These are phyloP conservation scores for Actinomortierella ambigua DNA, from an alignment of 371 early-diverging fungal species.

Conservation along the genomic window DNA sequence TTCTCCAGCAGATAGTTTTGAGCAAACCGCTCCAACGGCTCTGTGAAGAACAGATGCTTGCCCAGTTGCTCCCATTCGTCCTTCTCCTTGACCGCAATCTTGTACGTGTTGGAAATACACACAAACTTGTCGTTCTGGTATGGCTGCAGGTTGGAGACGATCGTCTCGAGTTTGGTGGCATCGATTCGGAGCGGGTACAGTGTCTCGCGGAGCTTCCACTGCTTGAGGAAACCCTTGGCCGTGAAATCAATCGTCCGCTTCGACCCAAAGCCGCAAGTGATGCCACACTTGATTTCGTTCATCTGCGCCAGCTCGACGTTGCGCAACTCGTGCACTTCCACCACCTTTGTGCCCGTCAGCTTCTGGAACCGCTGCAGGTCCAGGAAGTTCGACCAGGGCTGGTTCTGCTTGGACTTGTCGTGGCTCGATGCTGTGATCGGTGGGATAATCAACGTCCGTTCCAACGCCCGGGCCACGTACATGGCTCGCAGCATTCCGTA, in stretches of 20 bases:
- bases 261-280: conserved; percentile 43
- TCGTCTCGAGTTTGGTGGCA: conserved; percentile 23
- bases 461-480: conserved; percentile 31
- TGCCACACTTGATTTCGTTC: conserved; percentile 28
- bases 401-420: conserved; percentile 46
- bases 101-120: conserved; percentile 44
- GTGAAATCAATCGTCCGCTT: conserved; percentile 41
- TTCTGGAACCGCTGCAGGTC: conserved; percentile 31
- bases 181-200: conserved; percentile 18
- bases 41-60: conserved; percentile 31
- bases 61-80: conserved; percentile 40
- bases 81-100: conserved; percentile 30
- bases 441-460: conserved; percentile 33
- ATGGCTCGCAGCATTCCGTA: conserved; percentile 44
- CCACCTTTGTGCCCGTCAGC: conserved; percentile 35
- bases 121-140: conserved; percentile 23
- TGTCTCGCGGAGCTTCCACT: conserved; percentile 32
- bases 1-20: conserved; percentile 20
- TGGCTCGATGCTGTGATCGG: conserved; percentile 43
- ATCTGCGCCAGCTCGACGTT: conserved; percentile 19
- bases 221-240: conserved; percentile 42
- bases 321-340: conserved; percentile 35
- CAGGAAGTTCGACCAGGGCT: conserved; percentile 44
- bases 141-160: conserved; percentile 14
- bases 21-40: conserved; percentile 29